Evolutionary conservation across 176 grass and related monocot species (phyloP).

Genomic region (Bonia amplexicaulis): DNA sequence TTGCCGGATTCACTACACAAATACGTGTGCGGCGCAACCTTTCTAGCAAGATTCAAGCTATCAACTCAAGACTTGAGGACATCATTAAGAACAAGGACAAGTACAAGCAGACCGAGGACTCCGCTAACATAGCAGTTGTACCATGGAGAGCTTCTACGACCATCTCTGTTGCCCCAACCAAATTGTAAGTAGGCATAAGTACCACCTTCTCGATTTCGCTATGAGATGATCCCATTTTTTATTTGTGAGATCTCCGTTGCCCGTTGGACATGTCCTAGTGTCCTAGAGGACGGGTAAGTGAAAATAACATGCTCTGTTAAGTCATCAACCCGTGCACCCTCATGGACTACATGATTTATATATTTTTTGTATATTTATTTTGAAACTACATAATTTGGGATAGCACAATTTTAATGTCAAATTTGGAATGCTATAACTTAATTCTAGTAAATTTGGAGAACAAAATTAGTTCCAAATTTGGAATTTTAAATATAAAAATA

Average conservation of each 20-base stretch:
- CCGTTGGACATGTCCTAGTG: background rate
- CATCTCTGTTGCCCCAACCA: slow-evolving; percentile 20
- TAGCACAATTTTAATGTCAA: no score
- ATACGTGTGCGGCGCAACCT: background rate
- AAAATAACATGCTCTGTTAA: no score
- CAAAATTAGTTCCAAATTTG: no score
- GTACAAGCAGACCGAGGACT: slow-evolving; percentile 1
- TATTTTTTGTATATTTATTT: no score
- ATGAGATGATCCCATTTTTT: background rate
- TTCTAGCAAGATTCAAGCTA: slow-evolving; percentile 10
- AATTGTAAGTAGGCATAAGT: background rate
- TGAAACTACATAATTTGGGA: no score
- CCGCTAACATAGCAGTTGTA: background rate
- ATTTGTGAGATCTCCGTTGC: background rate
- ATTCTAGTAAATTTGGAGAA: no score
- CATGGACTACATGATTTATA: no score
- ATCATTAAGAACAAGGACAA: slow-evolving; percentile 23
- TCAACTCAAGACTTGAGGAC: slow-evolving; percentile 22
- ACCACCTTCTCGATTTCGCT: background rate
- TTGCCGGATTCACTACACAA: slow-evolving; percentile 5
- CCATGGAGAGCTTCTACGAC: slow-evolving; percentile 17
- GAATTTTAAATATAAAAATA: no score
- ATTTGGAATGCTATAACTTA: no score
- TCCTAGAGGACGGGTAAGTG: background rate
- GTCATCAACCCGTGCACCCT: no score